These are phyloP conservation scores for Aristolochia contorta DNA, from an alignment of 164 flowering plant species.

Conservation along the genomic window DNA sequence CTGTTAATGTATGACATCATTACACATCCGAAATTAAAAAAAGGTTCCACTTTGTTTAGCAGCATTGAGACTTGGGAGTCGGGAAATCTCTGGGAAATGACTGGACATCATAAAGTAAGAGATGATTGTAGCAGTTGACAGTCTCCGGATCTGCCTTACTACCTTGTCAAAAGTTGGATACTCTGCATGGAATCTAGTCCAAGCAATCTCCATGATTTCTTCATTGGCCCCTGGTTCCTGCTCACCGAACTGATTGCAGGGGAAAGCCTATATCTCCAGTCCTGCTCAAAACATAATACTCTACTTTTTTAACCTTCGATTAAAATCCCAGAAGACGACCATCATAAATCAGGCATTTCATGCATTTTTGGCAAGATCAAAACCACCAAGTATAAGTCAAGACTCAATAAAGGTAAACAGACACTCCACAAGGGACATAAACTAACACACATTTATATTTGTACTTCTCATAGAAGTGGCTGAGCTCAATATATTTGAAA, in stretches of 20 bases:
- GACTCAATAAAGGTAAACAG: too few species aligned
- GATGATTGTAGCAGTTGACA: too few species aligned
- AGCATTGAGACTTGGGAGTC: too few species aligned
- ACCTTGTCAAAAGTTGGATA: conserved; percentile 88
- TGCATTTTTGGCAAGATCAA: too few species aligned
- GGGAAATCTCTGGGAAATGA: too few species aligned
- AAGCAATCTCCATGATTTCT: conserved; percentile 55
- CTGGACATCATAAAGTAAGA: too few species aligned
- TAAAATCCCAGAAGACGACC: neutral
- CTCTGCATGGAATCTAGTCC: conserved; percentile 86
- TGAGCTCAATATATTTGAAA: conserved; percentile 76
- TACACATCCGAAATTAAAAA: too few species aligned
- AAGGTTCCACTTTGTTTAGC: too few species aligned
- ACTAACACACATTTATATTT: conserved; percentile 70
- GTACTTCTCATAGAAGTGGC: conserved; percentile 56
- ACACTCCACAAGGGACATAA: too few species aligned
- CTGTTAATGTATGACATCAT: too few species aligned
- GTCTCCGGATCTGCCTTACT: neutral
- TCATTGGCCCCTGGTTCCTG: conserved; percentile 87
- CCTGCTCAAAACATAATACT: conserved; percentile 23
- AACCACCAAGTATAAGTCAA: too few species aligned
- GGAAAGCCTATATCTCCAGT: conserved; percentile 83
- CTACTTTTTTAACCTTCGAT: neutral
- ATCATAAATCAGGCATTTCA: too few species aligned
- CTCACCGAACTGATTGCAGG: conserved; percentile 80